These are phyloP conservation scores for Parietichytrium sp. DNA, from an alignment of 108 stramenopile species.

Conservation along the genomic window DNA sequence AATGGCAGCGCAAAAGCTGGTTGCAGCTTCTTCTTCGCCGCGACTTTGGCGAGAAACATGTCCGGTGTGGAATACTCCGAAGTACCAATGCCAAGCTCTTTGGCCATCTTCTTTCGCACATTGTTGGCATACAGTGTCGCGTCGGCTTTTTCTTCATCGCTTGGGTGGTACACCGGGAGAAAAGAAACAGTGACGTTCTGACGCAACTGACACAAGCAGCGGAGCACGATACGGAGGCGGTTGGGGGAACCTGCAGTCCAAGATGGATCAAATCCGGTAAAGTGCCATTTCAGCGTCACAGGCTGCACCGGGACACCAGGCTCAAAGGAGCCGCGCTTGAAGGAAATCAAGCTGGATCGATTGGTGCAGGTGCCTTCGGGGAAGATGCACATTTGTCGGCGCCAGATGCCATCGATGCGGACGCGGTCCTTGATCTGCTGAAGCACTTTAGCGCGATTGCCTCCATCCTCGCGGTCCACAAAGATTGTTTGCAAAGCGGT, in stretches of 20 bases:
- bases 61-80: not conserved
- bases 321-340: slow-evolving; percentile 46
- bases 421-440: not conserved
- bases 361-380: slow-evolving; percentile 48
- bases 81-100: not conserved
- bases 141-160: not conserved
- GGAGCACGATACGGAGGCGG: not conserved
- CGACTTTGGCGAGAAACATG: not conserved
- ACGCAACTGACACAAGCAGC: not conserved
- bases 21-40: slow-evolving; percentile 17
- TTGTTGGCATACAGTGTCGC: not conserved
- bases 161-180: slow-evolving; percentile 7
- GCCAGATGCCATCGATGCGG: not conserved
- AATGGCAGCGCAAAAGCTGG: not conserved
- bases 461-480: not conserved
- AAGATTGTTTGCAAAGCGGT: slow-evolving; percentile 14
- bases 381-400: slow-evolving; percentile 35
- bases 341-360: slow-evolving; percentile 40
- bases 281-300: slow-evolving; percentile 30
- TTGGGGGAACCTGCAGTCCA: slow-evolving; percentile 26
- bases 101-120: slow-evolving; percentile 6
- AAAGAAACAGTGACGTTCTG: not conserved
- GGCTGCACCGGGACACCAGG: slow-evolving; percentile 46
- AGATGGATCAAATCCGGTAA: slow-evolving; percentile 30
- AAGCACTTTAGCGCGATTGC: not conserved